Conservation (phyloP, 441 rosid species). For the Brassica balearica region DNA sequence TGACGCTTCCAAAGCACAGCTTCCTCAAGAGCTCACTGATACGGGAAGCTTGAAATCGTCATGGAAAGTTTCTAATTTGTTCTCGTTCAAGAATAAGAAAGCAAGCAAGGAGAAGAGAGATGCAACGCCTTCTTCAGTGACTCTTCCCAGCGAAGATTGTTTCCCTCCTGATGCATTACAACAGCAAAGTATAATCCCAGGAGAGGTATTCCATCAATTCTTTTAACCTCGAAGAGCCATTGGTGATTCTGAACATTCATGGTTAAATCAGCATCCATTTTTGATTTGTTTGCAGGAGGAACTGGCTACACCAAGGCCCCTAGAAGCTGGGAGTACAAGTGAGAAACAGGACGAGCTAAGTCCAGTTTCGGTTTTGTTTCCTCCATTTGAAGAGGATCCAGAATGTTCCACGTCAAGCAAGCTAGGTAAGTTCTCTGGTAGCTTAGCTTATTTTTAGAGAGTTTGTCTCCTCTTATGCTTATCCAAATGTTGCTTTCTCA, state of each 20-base stretch:
- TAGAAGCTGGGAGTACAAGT: conserved; percentile 25
- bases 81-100: conserved; percentile 76
- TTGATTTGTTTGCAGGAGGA: conserved; percentile 56
- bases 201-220: conserved; percentile 59
- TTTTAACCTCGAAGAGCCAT: not conserved
- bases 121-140: conserved; percentile 37
- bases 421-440: conserved; percentile 50
- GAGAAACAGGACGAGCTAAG: conserved; percentile 94
- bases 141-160: conserved; percentile 21
- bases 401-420: conserved; percentile 56
- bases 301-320: conserved; percentile 54
- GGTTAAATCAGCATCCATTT: conserved; percentile 24
- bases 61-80: conserved; percentile 85
- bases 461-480: conserved; percentile 6
- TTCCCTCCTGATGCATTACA: conserved; percentile 45
- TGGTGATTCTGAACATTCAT: conserved; percentile 8
- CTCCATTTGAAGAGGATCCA: conserved; percentile 73
- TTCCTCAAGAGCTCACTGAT: conserved; percentile 57
- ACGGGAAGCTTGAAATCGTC: conserved; percentile 65
- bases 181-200: conserved; percentile 49
- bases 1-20: conserved; percentile 47
- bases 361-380: conserved; percentile 92
- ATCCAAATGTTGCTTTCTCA: conserved; percentile 13
- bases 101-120: conserved; percentile 59
- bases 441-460: conserved; percentile 14